Evolutionary conservation across 331 rosid species (phyloP).

Genomic region (Saraca asoca): DNA sequence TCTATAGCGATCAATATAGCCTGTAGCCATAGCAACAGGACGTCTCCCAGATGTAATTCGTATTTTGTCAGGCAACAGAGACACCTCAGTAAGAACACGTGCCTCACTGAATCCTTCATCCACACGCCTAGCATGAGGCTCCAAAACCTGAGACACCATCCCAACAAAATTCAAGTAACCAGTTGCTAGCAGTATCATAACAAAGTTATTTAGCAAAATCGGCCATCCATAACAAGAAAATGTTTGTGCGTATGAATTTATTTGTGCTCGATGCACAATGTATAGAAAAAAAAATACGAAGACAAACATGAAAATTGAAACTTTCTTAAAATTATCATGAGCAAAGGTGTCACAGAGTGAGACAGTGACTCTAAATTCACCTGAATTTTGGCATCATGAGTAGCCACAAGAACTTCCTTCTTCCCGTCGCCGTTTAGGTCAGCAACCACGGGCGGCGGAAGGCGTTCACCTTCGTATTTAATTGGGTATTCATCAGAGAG

Average conservation of each 20-base stretch:
- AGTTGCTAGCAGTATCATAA: slow-evolving; percentile 4
- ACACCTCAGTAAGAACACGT: slow-evolving; percentile 71
- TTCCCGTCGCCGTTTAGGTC: slow-evolving; percentile 98
- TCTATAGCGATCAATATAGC: slow-evolving; percentile 69
- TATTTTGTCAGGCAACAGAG: slow-evolving; percentile 88
- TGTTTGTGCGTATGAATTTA: neutral
- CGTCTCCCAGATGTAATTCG: slow-evolving; percentile 87
- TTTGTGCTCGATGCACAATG: neutral
- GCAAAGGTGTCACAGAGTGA: neutral
- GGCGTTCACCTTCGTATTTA: slow-evolving; percentile 91
- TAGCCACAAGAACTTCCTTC: slow-evolving; percentile 88
- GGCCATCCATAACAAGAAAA: neutral
- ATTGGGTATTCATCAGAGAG: slow-evolving; percentile 87
- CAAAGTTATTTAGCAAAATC: slow-evolving; percentile 22
- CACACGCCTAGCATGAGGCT: slow-evolving; percentile 82
- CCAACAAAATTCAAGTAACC: slow-evolving; percentile 19
- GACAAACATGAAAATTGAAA: slow-evolving; percentile 10
- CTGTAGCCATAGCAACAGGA: slow-evolving; percentile 95
- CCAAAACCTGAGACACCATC: slow-evolving; percentile 64
- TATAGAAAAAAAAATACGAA: too few species aligned
- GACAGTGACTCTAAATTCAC: slow-evolving; percentile 34
- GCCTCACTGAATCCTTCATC: slow-evolving; percentile 94
- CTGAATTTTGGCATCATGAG: slow-evolving; percentile 96
- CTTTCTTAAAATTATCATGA: neutral
- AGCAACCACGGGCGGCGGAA: slow-evolving; percentile 91